Evolutionary conservation across 768 basidiomycete species (phyloP).

Genomic region (Boletus vinaceobasis): DNA sequence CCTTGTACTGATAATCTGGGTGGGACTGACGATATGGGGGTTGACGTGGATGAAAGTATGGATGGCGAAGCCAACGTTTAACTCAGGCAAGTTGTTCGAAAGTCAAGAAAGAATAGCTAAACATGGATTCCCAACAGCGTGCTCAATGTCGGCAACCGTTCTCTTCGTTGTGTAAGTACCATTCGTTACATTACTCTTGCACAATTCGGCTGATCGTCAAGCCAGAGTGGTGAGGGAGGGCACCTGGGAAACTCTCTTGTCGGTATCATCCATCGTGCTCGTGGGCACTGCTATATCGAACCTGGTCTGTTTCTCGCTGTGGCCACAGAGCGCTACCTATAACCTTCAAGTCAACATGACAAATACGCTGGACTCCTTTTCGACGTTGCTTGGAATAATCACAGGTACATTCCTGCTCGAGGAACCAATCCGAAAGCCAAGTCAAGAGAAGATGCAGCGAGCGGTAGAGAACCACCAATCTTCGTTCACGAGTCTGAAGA

Average conservation of each 20-base stretch:
- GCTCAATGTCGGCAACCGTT: slow-evolving; percentile 81
- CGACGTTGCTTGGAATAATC: slow-evolving; percentile 78
- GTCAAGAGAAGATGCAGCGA: slow-evolving; percentile 62
- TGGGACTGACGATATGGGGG: slow-evolving; percentile 76
- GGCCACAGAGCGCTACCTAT: slow-evolving; percentile 81
- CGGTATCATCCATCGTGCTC: slow-evolving; percentile 72
- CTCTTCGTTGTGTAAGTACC: slow-evolving; percentile 72
- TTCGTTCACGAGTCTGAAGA: slow-evolving; percentile 87
- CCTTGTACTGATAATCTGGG: slow-evolving; percentile 70
- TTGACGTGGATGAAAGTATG: slow-evolving; percentile 91
- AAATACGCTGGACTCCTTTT: slow-evolving; percentile 82
- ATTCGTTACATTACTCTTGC: background rate
- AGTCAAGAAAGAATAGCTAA: background rate
- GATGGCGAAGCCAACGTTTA: slow-evolving; percentile 87
- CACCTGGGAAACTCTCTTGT: slow-evolving; percentile 67
- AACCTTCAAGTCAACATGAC: slow-evolving; percentile 84
- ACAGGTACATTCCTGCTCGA: slow-evolving; percentile 85
- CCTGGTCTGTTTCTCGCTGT: slow-evolving; percentile 76
- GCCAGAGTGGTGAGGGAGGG: slow-evolving; percentile 84
- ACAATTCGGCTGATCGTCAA: slow-evolving; percentile 1
- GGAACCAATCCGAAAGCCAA: slow-evolving; percentile 53
- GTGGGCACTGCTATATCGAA: slow-evolving; percentile 79
- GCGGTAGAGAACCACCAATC: slow-evolving; percentile 85
- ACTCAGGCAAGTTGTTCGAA: slow-evolving; percentile 55
- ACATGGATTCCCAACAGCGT: slow-evolving; percentile 43